A percentile compares a stretch with the other conserved stretches of the same genome.
Conservation (phyloP, 768 basidiomycete species). For the Daedaleopsis sinensis region DNA sequence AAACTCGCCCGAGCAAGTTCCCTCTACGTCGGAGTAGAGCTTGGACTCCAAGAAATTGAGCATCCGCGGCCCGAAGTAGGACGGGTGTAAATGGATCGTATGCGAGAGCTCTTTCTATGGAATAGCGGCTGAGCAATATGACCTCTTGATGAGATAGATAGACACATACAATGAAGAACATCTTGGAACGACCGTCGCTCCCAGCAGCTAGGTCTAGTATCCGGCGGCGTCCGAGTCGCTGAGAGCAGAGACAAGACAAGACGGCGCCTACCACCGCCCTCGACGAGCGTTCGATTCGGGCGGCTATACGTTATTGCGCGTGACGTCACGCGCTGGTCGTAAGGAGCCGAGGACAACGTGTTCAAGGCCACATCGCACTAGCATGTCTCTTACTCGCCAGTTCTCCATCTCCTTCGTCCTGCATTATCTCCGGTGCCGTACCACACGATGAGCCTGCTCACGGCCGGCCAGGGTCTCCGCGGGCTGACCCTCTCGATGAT, state of each 20-base stretch:
- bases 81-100: constrained; percentile 95
- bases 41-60: constrained; percentile 91
- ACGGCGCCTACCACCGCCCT: neutral
- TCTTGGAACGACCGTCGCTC: neutral
- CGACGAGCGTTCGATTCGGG: neutral
- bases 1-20: constrained; percentile 93
- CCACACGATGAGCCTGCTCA: neutral
- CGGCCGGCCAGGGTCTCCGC: constrained; percentile 6
- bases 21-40: constrained; percentile 95
- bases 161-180: neutral
- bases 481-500: constrained; percentile 24
- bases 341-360: neutral
- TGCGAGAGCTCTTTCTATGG: constrained; percentile 94
- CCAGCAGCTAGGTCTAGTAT: too few species aligned
- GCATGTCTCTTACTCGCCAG: neutral
- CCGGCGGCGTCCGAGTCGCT: too few species aligned
- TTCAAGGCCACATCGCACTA: neutral
- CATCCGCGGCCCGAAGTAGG: constrained; percentile 97
- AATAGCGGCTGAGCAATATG: neutral
- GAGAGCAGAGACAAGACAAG: too few species aligned
- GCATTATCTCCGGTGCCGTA: neutral
- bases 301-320: neutral
- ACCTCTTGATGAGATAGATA: neutral
- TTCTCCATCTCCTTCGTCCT: neutral
- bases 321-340: constrained; percentile 16